Conservation (phyloP, 352 stramenopile genomes). For the Pythium chondricola region DNA sequence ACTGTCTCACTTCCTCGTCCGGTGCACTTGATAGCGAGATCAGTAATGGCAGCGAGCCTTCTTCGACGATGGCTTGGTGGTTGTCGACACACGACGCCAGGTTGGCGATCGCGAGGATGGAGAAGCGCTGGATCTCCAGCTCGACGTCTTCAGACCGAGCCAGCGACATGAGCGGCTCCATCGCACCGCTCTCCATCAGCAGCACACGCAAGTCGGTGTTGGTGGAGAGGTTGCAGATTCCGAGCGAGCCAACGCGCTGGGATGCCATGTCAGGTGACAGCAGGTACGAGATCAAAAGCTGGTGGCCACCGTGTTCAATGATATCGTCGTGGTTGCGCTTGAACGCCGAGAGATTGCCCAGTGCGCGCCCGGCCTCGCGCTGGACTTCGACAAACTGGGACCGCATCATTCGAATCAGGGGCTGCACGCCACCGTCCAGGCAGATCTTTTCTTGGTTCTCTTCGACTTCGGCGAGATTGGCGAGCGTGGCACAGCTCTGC, state of each 20-base stretch:
- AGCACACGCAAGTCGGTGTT: slow-evolving; percentile 85
- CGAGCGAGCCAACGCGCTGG: slow-evolving; percentile 89
- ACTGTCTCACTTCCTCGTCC: slow-evolving; percentile 93
- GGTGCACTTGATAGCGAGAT: slow-evolving; percentile 94
- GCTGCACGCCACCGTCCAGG: slow-evolving; percentile 86
- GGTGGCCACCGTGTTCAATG: slow-evolving; percentile 88
- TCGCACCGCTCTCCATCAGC: slow-evolving; percentile 90
- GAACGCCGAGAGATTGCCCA: slow-evolving; percentile 92
- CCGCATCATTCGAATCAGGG: slow-evolving; percentile 92
- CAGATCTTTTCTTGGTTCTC: slow-evolving; percentile 95
- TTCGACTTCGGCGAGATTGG: slow-evolving; percentile 93
- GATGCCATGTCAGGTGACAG: slow-evolving; percentile 92
- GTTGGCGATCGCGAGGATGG: slow-evolving; percentile 93
- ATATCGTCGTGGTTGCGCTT: slow-evolving; percentile 89
- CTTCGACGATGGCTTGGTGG: slow-evolving; percentile 90
- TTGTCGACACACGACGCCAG: slow-evolving; percentile 92
- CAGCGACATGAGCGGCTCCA: slow-evolving; percentile 94
- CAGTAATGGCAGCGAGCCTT: slow-evolving; percentile 91
- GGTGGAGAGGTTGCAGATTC: slow-evolving; percentile 94
- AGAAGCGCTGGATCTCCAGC: slow-evolving; percentile 93
- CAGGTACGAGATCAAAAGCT: slow-evolving; percentile 94
- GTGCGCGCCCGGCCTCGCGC: slow-evolving; percentile 83
- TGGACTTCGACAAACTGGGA: slow-evolving; percentile 94
- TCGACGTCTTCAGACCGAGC: slow-evolving; percentile 92
- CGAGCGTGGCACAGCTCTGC: slow-evolving; percentile 90